Base-by-base conservation (phyloP, 176 grass and related monocot species). In the Zizania latifolia region DNA sequence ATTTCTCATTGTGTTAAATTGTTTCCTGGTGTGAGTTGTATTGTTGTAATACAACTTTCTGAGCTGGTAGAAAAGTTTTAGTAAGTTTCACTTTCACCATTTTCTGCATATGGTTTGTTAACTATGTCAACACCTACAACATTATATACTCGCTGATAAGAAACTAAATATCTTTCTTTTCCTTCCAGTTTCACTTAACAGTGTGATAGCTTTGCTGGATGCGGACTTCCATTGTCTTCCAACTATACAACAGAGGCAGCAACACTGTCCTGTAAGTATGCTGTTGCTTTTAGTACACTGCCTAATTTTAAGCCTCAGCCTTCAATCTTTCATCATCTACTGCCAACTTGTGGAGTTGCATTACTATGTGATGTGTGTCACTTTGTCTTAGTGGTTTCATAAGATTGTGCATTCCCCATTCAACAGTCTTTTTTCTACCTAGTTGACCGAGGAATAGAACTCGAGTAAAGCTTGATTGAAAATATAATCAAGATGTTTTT, bases 161-260 rank as follows among this genome's bases (percentile, higher is more conserved):
- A 31, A 50, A 68, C n/a, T 84, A 62, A 48, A 62, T 68, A 58
- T 48, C 35, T 76, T 68, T 16, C 61, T 60, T 37, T 81, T 46
- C 74, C 19, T 75, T 90, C 46, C 75, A 99, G 95, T 92, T 53
- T 99, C 95, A 68, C 92, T 99, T 75, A 92, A 99, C 74, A 92
- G 91, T 48, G 95, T 99, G 74, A 90, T 99, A 77, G 95, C 95
- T 77, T 84, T 92, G 45, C 80, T 99, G 86, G 95, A 99, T 80
- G 85, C 89, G 27, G 95, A 99, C 72, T 99, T 99, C 66, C 95
- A 99, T 79, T 77, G 84, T 77, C 95, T 99, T 66, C 95, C 89
- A 17, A 86, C 91, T 59, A 86, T 94, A 79, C 91, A 94, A 73
- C 91, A 99, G 56, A 94, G 95, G 74, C 91, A 92, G 37, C 89